These are phyloP conservation scores for Pseudogymnoascus sp. DNA, from an alignment of 2,329 filamentous ascomycete species.

Conservation along the genomic window DNA sequence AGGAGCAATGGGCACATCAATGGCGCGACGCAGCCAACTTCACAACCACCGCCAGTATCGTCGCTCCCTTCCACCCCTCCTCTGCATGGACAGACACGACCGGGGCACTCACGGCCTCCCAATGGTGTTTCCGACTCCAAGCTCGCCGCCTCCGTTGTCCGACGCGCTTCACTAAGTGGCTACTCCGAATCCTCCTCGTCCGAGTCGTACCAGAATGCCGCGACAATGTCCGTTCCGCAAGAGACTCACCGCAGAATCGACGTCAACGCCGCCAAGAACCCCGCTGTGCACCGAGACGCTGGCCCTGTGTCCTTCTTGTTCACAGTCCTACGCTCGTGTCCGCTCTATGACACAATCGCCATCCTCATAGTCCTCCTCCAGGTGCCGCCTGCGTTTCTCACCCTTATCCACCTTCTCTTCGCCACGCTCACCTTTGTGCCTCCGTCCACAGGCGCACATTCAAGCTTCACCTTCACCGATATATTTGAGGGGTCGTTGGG, in stretches of 20 bases:
- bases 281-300: constrained; percentile 61
- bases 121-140: constrained; percentile 24
- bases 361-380: constrained; percentile 95
- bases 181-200: constrained; percentile 50
- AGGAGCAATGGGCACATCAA: constrained; percentile 50
- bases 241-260: constrained; percentile 59
- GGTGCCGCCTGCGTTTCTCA: constrained; percentile 79
- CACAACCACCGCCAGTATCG: constrained; percentile 32
- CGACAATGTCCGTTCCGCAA: constrained; percentile 34
- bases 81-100: constrained; percentile 29
- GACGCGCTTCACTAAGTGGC: constrained; percentile 43
- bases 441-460: constrained; percentile 68
- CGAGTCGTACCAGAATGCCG: constrained; percentile 38
- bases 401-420: constrained; percentile 85
- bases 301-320: constrained; percentile 70
- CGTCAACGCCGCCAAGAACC: constrained; percentile 61
- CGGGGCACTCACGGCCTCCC: constrained; percentile 14
- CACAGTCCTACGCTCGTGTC: constrained; percentile 83
- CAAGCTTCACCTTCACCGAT: constrained; percentile 68
- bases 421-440: constrained; percentile 89
- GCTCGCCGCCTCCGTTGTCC: constrained; percentile 29
- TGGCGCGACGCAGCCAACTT: constrained; percentile 37
- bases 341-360: constrained; percentile 88
- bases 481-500: constrained; percentile 84
- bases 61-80: constrained; percentile 34